Conservation (phyloP, 2,329 filamentous ascomycete genomes). For the Teratosphaeriaceae sp. region DNA sequence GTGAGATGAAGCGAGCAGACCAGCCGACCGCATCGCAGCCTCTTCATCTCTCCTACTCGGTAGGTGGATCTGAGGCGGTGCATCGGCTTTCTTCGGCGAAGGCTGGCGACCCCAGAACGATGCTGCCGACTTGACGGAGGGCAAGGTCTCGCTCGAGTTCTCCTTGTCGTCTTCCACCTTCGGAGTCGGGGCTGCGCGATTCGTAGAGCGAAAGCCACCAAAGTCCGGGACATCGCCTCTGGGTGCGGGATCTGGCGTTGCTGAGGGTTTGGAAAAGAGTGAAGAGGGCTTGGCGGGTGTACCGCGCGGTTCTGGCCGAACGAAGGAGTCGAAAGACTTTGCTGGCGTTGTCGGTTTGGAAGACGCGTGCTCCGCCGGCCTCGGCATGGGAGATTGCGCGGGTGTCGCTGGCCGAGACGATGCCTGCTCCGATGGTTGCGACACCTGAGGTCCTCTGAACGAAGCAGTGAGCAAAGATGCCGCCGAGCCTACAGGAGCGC, state of each 20-base stretch:
- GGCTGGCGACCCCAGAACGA: slow-evolving; percentile 35
- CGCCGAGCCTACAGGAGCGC: too few species aligned
- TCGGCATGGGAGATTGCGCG: too few species aligned
- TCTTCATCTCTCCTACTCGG: slow-evolving; percentile 47
- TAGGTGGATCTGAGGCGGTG: slow-evolving; percentile 35
- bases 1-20: slow-evolving; percentile 31
- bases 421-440: too few species aligned
- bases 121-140: slow-evolving; percentile 41
- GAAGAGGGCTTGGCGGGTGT: too few species aligned
- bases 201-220: slow-evolving; percentile 18
- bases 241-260: too few species aligned
- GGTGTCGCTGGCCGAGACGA: too few species aligned
- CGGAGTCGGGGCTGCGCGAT: slow-evolving; percentile 6
- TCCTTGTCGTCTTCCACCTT: slow-evolving; percentile 28
- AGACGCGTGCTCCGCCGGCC: neutral
- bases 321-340: too few species aligned
- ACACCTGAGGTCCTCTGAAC: too few species aligned
- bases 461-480: too few species aligned
- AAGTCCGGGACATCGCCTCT: slow-evolving; percentile 14
- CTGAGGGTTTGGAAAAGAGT: slow-evolving; percentile 2
- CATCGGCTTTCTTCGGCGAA: slow-evolving; percentile 15
- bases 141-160: slow-evolving; percentile 21
- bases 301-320: too few species aligned
- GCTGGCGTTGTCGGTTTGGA: slow-evolving; percentile 7
- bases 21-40: slow-evolving; percentile 43